phyloP scores from a whole-genome alignment of 2,329 filamentous ascomycete genomes.

The Cytospora leucostoma region DNA sequence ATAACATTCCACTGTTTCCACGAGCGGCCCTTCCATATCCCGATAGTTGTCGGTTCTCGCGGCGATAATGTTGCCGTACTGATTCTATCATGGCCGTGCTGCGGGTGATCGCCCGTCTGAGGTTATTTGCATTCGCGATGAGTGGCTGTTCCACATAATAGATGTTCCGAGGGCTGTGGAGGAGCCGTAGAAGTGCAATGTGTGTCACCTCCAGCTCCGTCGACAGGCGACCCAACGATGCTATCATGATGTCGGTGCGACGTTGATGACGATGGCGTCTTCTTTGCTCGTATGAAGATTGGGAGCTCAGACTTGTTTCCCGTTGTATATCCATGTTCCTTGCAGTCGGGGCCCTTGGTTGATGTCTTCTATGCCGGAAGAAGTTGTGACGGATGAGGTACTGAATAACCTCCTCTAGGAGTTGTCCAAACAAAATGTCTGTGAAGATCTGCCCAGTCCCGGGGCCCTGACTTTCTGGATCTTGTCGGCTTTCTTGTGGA shows the following conservation, averaged over 20 bases:
- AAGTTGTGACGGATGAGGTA: conserved; percentile 18
- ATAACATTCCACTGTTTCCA: background rate
- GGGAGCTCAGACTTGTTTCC: background rate
- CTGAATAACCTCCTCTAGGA: conserved; percentile 11
- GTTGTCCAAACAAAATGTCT: conserved; percentile 9
- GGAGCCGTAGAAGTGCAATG: conserved; percentile 6
- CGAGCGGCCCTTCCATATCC: background rate
- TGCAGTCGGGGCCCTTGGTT: background rate
- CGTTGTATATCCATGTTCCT: background rate
- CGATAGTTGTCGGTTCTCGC: background rate
- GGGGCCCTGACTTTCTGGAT: background rate
- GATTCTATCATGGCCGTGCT: conserved; percentile 15
- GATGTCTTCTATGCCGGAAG: background rate
- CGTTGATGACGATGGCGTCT: conserved; percentile 8
- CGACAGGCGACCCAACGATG: conserved; percentile 13
- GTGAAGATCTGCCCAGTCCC: conserved; percentile 6
- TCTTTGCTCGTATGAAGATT: conserved; percentile 14
- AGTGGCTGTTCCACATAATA: background rate
- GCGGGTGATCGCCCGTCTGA: conserved; percentile 11
- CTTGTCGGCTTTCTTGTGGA: background rate
- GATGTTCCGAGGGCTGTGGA: background rate
- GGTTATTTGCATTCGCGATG: background rate
- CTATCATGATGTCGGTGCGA: conserved; percentile 7
- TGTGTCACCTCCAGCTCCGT: conserved; percentile 16
- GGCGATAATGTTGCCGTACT: conserved; percentile 6